Percentiles rank a stretch among this genome's conserved stretches.
Conservation (phyloP, 352 stramenopile species). For the Pythium guiyangense region DNA sequence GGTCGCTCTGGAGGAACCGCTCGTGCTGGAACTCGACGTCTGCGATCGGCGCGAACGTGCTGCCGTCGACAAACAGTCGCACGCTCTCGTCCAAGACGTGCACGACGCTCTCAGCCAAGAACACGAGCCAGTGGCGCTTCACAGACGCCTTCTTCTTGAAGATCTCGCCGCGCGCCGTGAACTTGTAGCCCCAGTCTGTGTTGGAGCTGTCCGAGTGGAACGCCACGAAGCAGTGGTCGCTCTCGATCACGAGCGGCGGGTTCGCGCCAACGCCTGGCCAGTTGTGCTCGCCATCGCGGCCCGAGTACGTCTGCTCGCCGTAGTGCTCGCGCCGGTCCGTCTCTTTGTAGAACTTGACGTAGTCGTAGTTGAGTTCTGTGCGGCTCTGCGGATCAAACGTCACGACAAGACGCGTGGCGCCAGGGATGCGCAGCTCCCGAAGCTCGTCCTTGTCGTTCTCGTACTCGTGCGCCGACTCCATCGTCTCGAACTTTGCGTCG, state of each 20-base stretch:
- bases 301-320: constrained; percentile 69
- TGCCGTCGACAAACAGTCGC: constrained; percentile 46
- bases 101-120: constrained; percentile 38
- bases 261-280: constrained; percentile 70
- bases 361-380: constrained; percentile 88
- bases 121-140: constrained; percentile 61
- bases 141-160: constrained; percentile 50
- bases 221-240: constrained; percentile 71
- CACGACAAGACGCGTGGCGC: constrained; percentile 68
- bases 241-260: constrained; percentile 71
- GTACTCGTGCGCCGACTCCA: constrained; percentile 85
- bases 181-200: constrained; percentile 80
- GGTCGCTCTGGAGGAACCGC: constrained; percentile 52
- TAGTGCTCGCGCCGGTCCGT: constrained; percentile 48
- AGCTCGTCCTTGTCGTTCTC: constrained; percentile 71
- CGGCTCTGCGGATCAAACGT: constrained; percentile 74
- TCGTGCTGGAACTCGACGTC: constrained; percentile 49
- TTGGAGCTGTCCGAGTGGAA: constrained; percentile 86
- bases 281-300: constrained; percentile 67
- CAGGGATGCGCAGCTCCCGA: constrained; percentile 66
- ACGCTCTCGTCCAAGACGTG: constrained; percentile 49
- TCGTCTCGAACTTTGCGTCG: constrained; percentile 37
- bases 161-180: constrained; percentile 62
- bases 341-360: constrained; percentile 85
- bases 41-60: constrained; percentile 36